Base-by-base conservation (phyloP, 176 grass and related monocot species). In the Triticum urartu region DNA sequence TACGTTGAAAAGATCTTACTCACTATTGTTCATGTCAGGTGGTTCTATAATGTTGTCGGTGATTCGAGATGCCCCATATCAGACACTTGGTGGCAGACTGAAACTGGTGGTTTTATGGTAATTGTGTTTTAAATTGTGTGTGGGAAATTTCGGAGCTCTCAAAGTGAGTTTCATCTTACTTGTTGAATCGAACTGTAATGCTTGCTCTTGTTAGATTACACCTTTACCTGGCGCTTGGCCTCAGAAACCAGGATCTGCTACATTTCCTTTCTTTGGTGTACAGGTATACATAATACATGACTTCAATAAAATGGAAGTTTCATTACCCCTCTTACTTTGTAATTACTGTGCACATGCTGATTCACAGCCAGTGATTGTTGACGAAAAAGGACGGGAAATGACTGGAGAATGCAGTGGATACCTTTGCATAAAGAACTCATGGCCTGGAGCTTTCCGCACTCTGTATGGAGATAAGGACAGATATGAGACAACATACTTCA, bases 71-170 rank as follows among this genome's bases (percentile, higher is more conserved):
- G 97, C 72, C 94, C 94, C 59, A 96, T 99, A 95, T 96, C 97
- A 80, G 97, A 99, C 59, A 99, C 97, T 60, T 99, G 94, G 97
- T 99, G 97, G 97, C 97, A 99, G 90, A 99, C 97, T 88, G 97
- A 99, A 88, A 96, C 97, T 36, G 97, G 97, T 75, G 97, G 97
- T 65, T 96, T 99, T 87, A 99, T 99, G 97, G 97, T 99, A 86
- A 88, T 68, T 90, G 22, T 74, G 33, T 71, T 34, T 71, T 81
- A 65, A 36, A 50, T 32, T 64, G 40, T 72, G 11, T 9, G 73
- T 40, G 38, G 2, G 4, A 11, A 33, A 56, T 24, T 63, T 85
- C 11, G 5, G 64, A 83, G 15, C 32, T 64, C 79, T 38, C 26
- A 54, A 34, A 66, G 64, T 78, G 18, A 64, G 21, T 68, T 10